Conservation (phyloP, 2,329 filamentous ascomycete species). For the Fusarium nisikadoi region DNA sequence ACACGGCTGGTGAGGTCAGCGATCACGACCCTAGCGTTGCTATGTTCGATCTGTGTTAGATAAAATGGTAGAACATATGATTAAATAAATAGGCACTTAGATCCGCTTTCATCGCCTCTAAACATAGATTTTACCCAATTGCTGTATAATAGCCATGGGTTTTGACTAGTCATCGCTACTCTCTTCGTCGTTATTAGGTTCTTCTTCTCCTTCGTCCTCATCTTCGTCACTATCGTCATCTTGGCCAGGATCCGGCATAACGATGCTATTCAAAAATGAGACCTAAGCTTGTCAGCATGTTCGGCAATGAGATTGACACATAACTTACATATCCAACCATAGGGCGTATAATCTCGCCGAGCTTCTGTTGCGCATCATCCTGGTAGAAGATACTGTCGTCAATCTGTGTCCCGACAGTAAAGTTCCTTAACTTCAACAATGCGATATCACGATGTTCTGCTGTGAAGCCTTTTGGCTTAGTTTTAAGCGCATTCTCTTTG, state of each 20-base stretch:
- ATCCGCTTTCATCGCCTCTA: background rate
- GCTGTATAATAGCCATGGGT: background rate
- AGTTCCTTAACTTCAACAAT: conserved; percentile 82
- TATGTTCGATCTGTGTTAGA: conserved; percentile 67
- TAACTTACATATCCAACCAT: conserved; percentile 82
- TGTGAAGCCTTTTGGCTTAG: conserved; percentile 84
- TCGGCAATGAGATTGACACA: background rate
- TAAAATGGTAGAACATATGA: background rate
- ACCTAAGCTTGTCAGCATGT: conserved; percentile 58
- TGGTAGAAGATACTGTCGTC: conserved; percentile 72
- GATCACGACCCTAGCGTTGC: conserved; percentile 78
- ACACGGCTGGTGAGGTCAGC: conserved; percentile 64
- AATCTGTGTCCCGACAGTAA: conserved; percentile 76
- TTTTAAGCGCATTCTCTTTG: conserved; percentile 81
- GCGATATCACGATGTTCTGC: conserved; percentile 81
- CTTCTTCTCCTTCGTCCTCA: conserved; percentile 48
- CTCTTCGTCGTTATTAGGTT: conserved; percentile 6
- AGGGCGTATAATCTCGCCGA: conserved; percentile 71
- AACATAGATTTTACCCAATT: background rate
- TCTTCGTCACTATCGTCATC: conserved; percentile 57
- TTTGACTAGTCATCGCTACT: conserved; percentile 17
- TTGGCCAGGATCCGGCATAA: conserved; percentile 73
- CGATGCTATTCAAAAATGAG: conserved; percentile 75
- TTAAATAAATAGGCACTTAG: conserved; percentile 12
- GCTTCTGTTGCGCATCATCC: conserved; percentile 70